Evolutionary conservation across 2,329 filamentous ascomycete genomes (phyloP).

Genomic region (Claviceps quebecensis): DNA sequence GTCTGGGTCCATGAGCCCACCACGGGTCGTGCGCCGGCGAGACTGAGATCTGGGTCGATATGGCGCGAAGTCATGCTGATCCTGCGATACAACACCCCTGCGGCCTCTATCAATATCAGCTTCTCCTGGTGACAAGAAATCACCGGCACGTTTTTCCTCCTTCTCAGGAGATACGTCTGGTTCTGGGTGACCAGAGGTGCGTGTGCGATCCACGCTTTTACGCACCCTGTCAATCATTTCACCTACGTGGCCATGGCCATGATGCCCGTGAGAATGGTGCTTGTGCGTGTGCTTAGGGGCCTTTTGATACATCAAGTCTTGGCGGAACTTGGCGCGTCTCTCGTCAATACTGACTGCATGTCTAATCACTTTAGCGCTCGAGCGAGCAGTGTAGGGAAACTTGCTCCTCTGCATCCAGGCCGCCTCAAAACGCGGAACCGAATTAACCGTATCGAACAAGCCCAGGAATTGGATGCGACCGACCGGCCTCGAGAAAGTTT

Average conservation of each 20-base stretch:
- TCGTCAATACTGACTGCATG: constrained; percentile 61
- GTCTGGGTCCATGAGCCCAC: constrained; percentile 11
- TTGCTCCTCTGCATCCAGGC: constrained; percentile 67
- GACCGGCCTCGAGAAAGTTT: constrained; percentile 67
- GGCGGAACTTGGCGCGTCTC: constrained; percentile 55
- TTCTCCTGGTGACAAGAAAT: constrained; percentile 8
- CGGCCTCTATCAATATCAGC: constrained; percentile 6
- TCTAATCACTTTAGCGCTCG: constrained; percentile 45
- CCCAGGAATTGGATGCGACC: constrained; percentile 62
- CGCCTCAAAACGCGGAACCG: constrained; percentile 62
- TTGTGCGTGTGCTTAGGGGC: constrained; percentile 7
- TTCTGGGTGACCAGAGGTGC: neutral
- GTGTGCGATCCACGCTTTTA: constrained; percentile 7
- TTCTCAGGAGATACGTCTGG: neutral
- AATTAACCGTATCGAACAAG: constrained; percentile 72
- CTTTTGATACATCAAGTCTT: constrained; percentile 50
- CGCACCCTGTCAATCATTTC: constrained; percentile 9
- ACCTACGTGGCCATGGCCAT: constrained; percentile 12
- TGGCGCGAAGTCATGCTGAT: constrained; percentile 17
- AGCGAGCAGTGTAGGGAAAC: constrained; percentile 53
- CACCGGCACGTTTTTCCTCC: neutral
- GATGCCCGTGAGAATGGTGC: constrained; percentile 11
- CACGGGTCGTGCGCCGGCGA: constrained; percentile 14
- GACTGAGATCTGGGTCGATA: constrained; percentile 28
- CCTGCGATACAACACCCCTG: constrained; percentile 7